Base-by-base conservation (phyloP, 768 basidiomycete species). In the Hygrocybe punicea region DNA sequence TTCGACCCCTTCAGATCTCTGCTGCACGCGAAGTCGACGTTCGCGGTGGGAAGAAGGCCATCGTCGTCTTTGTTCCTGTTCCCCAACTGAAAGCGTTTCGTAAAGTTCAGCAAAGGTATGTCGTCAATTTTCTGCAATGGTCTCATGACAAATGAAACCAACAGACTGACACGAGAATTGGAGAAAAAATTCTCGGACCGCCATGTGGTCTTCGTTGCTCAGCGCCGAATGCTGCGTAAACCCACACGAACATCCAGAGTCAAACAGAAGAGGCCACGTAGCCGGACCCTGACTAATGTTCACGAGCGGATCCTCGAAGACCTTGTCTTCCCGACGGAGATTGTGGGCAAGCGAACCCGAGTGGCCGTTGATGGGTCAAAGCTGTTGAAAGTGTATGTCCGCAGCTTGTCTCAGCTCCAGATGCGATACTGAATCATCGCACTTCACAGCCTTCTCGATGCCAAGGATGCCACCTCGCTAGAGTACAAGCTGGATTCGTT, bases 401-500 rank as follows among this genome's bases (percentile, higher is more conserved):
- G 21, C 25, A 19, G 36, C 7, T n/a, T 51, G 25, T 54, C 16
- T 34, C 25, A 13, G 10, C 5, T 3, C 19, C 25, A 17, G 29
- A 8, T 9, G n/a, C 34, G n/a, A 44, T 10, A 6, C 21, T 39
- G 21, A 23, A 29, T 53, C 3, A n/a, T 17, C 4, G 4, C 7
- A 16, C 34, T n/a, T 3, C 58, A 60, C 72, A 98, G 96, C 64
- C 89, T 94, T 82, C 89, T 99, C 64, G 97, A 99, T 82, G 81
- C 93, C 63, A 98, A 98, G 76, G 97, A 99, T 71, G 85, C 93
- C 56, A 98, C 94, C 73, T 91, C 93, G 68, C 83, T 98, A 71
- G 97, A 98, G 82, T 98, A 99, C 89, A 99, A 99, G 84, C 84
- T 98, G 66, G 97, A 99, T 79, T 96, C 95, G 62, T 99, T 98